Percentiles rank a stretch among this genome's conserved stretches.
Conservation (phyloP, 495 filamentous ascomycete genomes). For the Tuber indicum region DNA sequence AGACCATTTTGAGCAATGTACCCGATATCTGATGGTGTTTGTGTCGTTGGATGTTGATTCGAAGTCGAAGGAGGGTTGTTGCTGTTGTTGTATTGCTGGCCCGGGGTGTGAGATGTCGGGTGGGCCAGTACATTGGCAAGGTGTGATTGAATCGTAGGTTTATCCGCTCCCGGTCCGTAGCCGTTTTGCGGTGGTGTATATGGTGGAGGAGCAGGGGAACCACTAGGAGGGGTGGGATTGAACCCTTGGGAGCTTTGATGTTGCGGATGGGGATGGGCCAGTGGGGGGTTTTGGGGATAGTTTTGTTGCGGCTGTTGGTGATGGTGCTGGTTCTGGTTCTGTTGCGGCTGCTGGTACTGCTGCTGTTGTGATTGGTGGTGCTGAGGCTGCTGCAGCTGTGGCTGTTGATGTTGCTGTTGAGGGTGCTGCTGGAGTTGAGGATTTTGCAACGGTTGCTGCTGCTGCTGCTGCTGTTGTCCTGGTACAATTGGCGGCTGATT, state of each 20-base stretch:
- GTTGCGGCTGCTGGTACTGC: background rate
- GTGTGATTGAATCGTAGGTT: slow-evolving; percentile 17
- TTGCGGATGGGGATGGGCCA: background rate
- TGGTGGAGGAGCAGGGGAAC: slow-evolving; percentile 6
- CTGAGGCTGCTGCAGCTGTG: background rate
- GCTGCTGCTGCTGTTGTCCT: slow-evolving; percentile 1
- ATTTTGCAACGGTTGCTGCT: slow-evolving; percentile 1
- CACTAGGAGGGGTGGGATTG: background rate
- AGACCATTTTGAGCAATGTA: background rate
- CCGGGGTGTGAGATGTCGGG: background rate
- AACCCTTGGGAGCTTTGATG: background rate
- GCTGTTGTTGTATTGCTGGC: background rate
- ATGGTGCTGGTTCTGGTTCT: background rate
- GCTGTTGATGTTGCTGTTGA: background rate
- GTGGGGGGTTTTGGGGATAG: slow-evolving; percentile 3
- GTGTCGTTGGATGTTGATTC: background rate
- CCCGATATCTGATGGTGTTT: background rate
- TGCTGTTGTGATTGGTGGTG: background rate
- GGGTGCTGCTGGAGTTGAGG: background rate
- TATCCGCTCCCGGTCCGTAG: slow-evolving; percentile 6
- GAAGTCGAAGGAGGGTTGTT: background rate
- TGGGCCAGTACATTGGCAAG: background rate
- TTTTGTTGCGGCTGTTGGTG: background rate
- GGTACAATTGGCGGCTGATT: background rate
- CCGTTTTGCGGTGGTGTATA: slow-evolving; percentile 3